These are phyloP conservation scores for Fusarium tuaranense DNA, from an alignment of 2,329 filamentous ascomycete species.

Conservation along the genomic window DNA sequence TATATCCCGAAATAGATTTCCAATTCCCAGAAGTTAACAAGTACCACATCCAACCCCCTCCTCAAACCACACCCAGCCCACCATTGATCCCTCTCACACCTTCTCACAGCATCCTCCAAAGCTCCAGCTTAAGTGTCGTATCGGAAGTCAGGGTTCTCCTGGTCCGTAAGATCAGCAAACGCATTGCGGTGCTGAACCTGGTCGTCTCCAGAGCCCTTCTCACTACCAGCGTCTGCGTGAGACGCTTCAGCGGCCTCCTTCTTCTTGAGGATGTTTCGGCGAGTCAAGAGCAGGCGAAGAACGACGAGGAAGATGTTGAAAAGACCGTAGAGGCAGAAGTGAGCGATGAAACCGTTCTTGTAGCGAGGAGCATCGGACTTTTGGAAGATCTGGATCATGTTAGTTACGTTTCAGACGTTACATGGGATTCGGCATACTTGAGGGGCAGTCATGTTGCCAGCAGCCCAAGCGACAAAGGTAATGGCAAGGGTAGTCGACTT, in stretches of 20 bases:
- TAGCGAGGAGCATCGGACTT: neutral
- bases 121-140: neutral
- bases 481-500: neutral
- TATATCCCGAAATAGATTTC: neutral
- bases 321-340: neutral
- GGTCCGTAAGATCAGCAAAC: neutral
- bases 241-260: neutral
- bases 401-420: neutral
- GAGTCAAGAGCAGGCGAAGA: neutral
- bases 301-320: neutral
- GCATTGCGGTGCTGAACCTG: neutral
- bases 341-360: neutral
- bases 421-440: neutral
- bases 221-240: neutral
- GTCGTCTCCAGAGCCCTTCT: neutral
- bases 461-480: neutral
- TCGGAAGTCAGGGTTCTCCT: constrained; percentile 3
- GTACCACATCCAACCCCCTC: neutral
- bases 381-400: neutral
- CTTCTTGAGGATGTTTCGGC: neutral
- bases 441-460: constrained; percentile 1
- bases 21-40: neutral
- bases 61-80: neutral
- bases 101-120: neutral
- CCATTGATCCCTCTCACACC: neutral